Percentiles rank a stretch among this genome's conserved stretches.
Conservation (phyloP, 805 yeast genomes). For the Candida maesae region DNA sequence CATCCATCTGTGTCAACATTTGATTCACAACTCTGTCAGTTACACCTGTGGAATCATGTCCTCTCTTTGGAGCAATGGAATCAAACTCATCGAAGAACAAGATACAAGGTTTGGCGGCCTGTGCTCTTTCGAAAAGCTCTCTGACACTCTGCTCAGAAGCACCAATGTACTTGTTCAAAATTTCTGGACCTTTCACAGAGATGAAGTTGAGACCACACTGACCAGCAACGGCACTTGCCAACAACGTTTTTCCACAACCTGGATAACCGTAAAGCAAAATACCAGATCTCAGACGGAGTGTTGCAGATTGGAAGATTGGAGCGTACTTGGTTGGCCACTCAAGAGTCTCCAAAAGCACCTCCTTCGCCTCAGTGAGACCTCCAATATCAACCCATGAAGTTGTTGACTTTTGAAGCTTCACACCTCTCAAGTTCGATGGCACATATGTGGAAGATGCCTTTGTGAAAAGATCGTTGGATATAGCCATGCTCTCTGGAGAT, state of each 20-base stretch:
- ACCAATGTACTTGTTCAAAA: conserved; percentile 91
- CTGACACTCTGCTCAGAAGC: conserved; percentile 95
- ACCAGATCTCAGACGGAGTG: conserved; percentile 85
- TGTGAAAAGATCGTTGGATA: conserved; percentile 41
- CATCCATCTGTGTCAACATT: conserved; percentile 96
- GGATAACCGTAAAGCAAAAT: conserved; percentile 91
- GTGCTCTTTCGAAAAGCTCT: conserved; percentile 90
- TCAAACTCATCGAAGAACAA: conserved; percentile 94
- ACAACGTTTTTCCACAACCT: conserved; percentile 92
- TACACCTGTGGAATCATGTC: conserved; percentile 96
- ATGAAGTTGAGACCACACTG: conserved; percentile 93
- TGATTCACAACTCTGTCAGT: conserved; percentile 98
- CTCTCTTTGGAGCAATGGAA: conserved; percentile 96
- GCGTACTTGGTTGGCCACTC: conserved; percentile 98
- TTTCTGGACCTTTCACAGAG: conserved; percentile 93
- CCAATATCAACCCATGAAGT: conserved; percentile 86
- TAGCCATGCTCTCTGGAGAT: background rate
- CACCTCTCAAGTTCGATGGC: conserved; percentile 84
- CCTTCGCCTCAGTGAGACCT: conserved; percentile 75
- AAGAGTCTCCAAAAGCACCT: conserved; percentile 73
- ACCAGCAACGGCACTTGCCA: conserved; percentile 91
- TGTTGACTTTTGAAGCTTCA: conserved; percentile 73
- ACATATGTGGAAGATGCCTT: conserved; percentile 63
- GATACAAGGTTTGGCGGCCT: conserved; percentile 90
- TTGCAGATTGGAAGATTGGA: conserved; percentile 88